A percentile compares a stretch with the other conserved stretches of the same genome.
phyloP scores from a whole-genome alignment of 768 basidiomycete genomes.

The Macrolepiota dolichaula region DNA sequence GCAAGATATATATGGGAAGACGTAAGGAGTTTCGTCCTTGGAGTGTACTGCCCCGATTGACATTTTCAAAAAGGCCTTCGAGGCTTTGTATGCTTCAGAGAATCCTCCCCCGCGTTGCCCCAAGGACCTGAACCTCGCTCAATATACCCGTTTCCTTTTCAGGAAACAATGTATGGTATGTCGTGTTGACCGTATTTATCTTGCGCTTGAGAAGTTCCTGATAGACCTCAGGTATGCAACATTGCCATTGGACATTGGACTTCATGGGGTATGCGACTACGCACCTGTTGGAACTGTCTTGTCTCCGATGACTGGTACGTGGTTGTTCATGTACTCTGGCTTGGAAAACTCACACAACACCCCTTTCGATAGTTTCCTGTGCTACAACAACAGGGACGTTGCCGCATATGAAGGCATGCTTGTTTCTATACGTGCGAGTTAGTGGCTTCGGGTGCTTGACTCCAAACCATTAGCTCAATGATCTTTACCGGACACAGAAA shows the following conservation, averaged over 20 bases:
- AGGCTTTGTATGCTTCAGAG: not conserved
- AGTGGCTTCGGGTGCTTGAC: not conserved
- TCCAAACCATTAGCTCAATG: not conserved
- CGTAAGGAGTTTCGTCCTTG: conserved; percentile 12
- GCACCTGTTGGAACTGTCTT: not conserved
- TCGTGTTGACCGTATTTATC: no score
- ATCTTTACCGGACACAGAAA: not conserved
- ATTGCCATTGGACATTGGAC: not conserved
- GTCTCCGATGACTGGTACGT: not conserved
- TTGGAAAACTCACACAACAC: not conserved
- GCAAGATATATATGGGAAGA: conserved; percentile 28
- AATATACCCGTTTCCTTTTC: not conserved
- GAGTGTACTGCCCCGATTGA: not conserved
- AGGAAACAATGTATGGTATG: conserved; percentile 2
- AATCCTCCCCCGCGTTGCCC: not conserved
- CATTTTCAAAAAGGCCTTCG: not conserved
- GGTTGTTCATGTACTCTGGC: not conserved
- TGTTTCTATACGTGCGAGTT: not conserved
- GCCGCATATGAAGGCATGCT: not conserved
- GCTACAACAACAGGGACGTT: no score
- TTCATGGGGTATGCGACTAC: conserved; percentile 1
- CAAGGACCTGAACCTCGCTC: not conserved
- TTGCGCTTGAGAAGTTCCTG: not conserved
- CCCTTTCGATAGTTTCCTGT: no score
- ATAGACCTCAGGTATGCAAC: not conserved